Base-by-base conservation (phyloP, 192 early-diverging fungal genomes). In the Mortierella hygrophila region DNA sequence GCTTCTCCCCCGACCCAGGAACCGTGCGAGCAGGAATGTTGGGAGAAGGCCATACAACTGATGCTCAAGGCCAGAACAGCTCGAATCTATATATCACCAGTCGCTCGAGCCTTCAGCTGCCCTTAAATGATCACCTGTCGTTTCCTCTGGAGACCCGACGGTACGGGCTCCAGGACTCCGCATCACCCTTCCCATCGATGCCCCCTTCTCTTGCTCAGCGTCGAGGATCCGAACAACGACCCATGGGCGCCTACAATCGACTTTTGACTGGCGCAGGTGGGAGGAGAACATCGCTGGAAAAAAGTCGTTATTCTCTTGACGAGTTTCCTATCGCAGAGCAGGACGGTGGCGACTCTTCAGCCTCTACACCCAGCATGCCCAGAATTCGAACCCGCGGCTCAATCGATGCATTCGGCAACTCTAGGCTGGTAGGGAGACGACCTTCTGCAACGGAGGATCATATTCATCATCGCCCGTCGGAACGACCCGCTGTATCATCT, bases 91-190 rank as follows among this genome's bases (percentile, higher is more conserved):
- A 78, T 38, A 47, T 52, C 8, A 70, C 77, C 35, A 78, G 77
- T 42, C 69, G 77, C 1, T 78, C 77, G 20, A 78, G 77, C 52
- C 77, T 78, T 16, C 77, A 78, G 40, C n/a, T 78, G 23, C 77
- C 77, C 1, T 32, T 78, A 8, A 70, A 78, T 20, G 69, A 78
- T 29, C 77, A 78, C 26, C 69, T 78, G 18, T 78, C 77, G 4
- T 78, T 78, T 35, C 77, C 77, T 2, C 46, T 54, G 20, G 77
- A 78, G 23, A 78, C 5, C 35, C 46, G 77, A 2, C 44, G 77
- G 26, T 78, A 78, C n/a, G 77, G 77, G 8, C 8, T 78, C 52
- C 77, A 78, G 68, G 77, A 78, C 40, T 71, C 77, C 15, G 38
- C 69, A 16, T 37, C 77, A 4, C 77, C 69, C n/a, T 78, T 71